Evolutionary conservation across 108 stramenopile genomes (phyloP), one percentile per base, ranked within the genome.

Genomic region (Asterionellopsis glacialis): DNA sequence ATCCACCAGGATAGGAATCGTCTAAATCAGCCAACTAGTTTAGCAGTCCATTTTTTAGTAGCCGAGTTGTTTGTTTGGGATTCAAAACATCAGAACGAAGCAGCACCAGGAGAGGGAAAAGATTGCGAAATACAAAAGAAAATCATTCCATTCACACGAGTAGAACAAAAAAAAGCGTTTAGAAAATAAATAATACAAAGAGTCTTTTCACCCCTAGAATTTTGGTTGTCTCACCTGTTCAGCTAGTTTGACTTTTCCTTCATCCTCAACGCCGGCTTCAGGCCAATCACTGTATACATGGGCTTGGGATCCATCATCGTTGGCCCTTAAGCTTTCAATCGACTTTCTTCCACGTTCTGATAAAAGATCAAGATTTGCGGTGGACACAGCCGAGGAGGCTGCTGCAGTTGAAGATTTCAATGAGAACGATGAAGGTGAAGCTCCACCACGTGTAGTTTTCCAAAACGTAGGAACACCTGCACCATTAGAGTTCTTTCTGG

Each of bases 251-350:
- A 54, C 28, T 67, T 96, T 96, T 41, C 62, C 89, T 13, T 85
- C 88, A 65, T 96, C 94, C 23, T 83, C 72, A 25, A 52, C 57
- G 0, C 96, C 96, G 7, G 70, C 67, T 24, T 59, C 82, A 15
- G 96, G 94, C 96, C 96, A 96, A 16, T 79, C 66, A n/a, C 64
- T 80, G 57, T 95, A 95, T 12, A 97, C 80, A 71, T 93, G 94
- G n/a, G 9, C 61, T 64, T 95, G 93, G 0, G 57, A 69, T 14
- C 65, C 69, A 65, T 71, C 55, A 22, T 69, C 41, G 39, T 61
- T 67, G 38, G 70, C 66, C 24, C 87, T 79, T 19, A 93, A 55
- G 45, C 68, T 76, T 40, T 63, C 54, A 22, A 93, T 43, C 11
- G 91, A 83, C 10, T 64, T 57, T 62, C 71, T 74, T 15, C 84